These are phyloP conservation scores for Schizochytrium sp. DNA, from an alignment of 108 stramenopile species.

Conservation along the genomic window DNA sequence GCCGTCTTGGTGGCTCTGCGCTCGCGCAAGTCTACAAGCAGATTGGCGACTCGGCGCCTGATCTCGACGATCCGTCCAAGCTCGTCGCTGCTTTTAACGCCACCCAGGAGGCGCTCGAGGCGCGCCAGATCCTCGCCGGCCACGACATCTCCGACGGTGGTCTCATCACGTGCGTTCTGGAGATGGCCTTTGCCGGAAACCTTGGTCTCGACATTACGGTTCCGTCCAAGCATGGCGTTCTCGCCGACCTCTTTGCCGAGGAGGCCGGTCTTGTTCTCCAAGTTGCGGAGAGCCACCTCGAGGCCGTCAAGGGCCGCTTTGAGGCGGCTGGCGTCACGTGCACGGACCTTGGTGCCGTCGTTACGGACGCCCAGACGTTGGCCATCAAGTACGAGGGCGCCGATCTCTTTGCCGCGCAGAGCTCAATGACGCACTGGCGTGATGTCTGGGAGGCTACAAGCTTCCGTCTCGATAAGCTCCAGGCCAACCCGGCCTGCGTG, in stretches of 20 bases:
- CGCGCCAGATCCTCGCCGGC: slow-evolving; percentile 65
- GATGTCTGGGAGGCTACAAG: slow-evolving; percentile 98
- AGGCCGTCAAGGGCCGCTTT: slow-evolving; percentile 61
- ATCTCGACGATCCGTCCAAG: slow-evolving; percentile 69
- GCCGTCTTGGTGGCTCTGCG: slow-evolving; percentile 81
- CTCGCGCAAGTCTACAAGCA: slow-evolving; percentile 86
- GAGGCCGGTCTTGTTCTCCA: slow-evolving; percentile 89
- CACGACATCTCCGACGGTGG: slow-evolving; percentile 96
- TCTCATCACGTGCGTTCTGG: slow-evolving; percentile 69
- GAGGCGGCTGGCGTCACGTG: slow-evolving; percentile 55
- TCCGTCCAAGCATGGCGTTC: slow-evolving; percentile 23
- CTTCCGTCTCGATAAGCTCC: slow-evolving; percentile 83
- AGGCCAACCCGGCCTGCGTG: slow-evolving; percentile 81
- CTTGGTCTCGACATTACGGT: slow-evolving; percentile 77
- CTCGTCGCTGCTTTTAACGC: slow-evolving; percentile 78
- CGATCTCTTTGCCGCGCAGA: slow-evolving; percentile 27
- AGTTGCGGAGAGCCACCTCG: slow-evolving; percentile 52
- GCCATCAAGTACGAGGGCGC: slow-evolving; percentile 40
- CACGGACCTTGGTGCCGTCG: slow-evolving; percentile 67
- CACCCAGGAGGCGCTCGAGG: slow-evolving; percentile 76
- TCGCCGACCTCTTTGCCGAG: slow-evolving; percentile 71
- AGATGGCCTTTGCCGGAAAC: slow-evolving; percentile 98
- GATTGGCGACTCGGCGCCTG: slow-evolving; percentile 81
- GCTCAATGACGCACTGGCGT: slow-evolving; percentile 53
- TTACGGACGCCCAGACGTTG: slow-evolving; percentile 60